A percentile compares a stretch with the other conserved stretches of the same genome.
phyloP scores from a whole-genome alignment of 2,329 filamentous ascomycete genomes.

The Fusarium hostae region DNA sequence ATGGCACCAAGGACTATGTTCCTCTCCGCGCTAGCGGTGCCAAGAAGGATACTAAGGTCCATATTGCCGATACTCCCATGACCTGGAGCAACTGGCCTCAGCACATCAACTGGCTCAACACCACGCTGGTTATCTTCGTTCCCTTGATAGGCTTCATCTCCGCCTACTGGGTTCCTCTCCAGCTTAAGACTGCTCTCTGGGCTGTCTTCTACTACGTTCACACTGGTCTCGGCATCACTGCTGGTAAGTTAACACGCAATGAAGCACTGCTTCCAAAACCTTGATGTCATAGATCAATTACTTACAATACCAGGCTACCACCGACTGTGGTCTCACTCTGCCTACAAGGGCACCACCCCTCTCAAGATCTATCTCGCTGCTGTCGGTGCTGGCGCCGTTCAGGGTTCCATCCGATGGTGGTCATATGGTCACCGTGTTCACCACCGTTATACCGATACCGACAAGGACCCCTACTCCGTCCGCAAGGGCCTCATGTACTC shows the following conservation, averaged over 20 bases:
- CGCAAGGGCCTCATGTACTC: constrained; percentile 88
- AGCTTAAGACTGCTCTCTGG: constrained; percentile 77
- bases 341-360: constrained; percentile 80
- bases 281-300: background rate
- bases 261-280: background rate
- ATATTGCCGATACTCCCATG: constrained; percentile 85
- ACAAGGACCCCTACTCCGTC: constrained; percentile 91
- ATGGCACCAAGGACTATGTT: constrained; percentile 67
- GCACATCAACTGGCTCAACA: constrained; percentile 95
- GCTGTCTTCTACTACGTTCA: constrained; percentile 84
- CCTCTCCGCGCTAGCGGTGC: constrained; percentile 53
- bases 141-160: constrained; percentile 78
- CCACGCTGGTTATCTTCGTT: constrained; percentile 80
- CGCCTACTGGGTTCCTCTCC: constrained; percentile 81
- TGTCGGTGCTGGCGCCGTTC: constrained; percentile 83
- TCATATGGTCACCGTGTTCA: constrained; percentile 86
- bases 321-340: constrained; percentile 86
- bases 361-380: constrained; percentile 85
- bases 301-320: constrained; percentile 55
- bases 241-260: constrained; percentile 62
- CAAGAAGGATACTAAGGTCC: constrained; percentile 54
- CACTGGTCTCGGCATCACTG: constrained; percentile 83
- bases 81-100: constrained; percentile 88
- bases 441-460: constrained; percentile 91
- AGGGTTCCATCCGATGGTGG: constrained; percentile 92